Evolutionary conservation across 106 monocot species (phyloP).

Genomic region (Allium cepa): DNA sequence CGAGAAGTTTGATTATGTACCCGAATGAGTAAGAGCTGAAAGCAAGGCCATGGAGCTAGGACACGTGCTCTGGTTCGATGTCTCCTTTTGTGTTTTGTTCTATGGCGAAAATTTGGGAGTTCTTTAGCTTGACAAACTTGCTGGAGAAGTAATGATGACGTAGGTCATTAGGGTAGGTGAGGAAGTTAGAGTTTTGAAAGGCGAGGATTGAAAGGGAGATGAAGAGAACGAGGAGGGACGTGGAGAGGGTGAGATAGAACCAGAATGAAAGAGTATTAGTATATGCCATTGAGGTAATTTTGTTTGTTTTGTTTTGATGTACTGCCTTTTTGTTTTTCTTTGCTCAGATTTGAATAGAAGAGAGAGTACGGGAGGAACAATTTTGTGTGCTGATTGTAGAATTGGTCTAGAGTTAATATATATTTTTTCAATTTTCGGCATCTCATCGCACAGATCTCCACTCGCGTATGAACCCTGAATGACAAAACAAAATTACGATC

Average conservation of each 20-base stretch:
- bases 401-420: no score
- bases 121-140: slow-evolving; percentile 44
- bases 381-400: no score
- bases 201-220: slow-evolving; percentile 18
- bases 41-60: slow-evolving; percentile 69
- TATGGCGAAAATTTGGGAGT: slow-evolving; percentile 36
- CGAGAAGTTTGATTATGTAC: slow-evolving; percentile 28
- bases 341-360: no score
- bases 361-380: no score
- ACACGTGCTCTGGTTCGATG: slow-evolving; percentile 16
- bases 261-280: slow-evolving; percentile 44
- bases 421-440: no score
- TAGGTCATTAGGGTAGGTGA: slow-evolving; percentile 40
- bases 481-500: no score
- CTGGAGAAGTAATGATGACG: slow-evolving; percentile 47
- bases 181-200: slow-evolving; percentile 29
- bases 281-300: no score
- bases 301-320: no score
- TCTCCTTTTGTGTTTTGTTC: slow-evolving; percentile 20
- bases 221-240: slow-evolving; percentile 36
- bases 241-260: slow-evolving; percentile 48
- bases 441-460: no score
- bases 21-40: slow-evolving; percentile 80
- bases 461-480: no score
- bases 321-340: no score